These are phyloP conservation scores for Gautieria morchelliformis DNA, from an alignment of 768 basidiomycete species.

Conservation along the genomic window DNA sequence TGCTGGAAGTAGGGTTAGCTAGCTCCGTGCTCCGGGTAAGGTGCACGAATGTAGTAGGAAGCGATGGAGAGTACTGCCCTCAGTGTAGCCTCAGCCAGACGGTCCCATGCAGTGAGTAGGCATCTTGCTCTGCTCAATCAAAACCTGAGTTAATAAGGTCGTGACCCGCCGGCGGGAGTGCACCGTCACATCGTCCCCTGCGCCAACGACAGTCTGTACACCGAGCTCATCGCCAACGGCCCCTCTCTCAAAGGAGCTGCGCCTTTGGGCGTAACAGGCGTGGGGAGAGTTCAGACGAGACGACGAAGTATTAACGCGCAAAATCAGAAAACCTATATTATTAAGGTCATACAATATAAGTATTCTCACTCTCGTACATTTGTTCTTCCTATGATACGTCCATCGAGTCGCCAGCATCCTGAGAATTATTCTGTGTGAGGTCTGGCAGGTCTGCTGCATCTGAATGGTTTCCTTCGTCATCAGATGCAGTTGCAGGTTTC, in stretches of 20 bases:
- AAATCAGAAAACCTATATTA: conserved; percentile 34
- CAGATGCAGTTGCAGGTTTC: neutral
- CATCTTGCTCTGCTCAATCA: too few relatives aligned
- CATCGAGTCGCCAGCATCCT: neutral
- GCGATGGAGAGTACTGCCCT: conserved; percentile 56
- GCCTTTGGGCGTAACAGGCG: conserved; percentile 40
- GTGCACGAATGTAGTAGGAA: conserved; percentile 14
- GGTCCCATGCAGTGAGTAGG: too few relatives aligned
- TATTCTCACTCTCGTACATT: neutral
- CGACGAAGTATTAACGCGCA: conserved; percentile 34
- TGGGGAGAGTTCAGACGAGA: conserved; percentile 50
- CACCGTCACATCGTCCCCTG: conserved; percentile 73
- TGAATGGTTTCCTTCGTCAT: neutral
- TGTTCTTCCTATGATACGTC: neutral
- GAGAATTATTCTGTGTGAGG: neutral
- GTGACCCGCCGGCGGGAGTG: conserved; percentile 41
- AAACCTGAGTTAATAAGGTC: too few relatives aligned
- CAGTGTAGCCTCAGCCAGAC: conserved; percentile 79
- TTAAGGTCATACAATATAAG: neutral
- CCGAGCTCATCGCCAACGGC: conserved; percentile 7
- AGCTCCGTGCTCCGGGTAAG: too few relatives aligned
- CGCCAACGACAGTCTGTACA: conserved; percentile 33
- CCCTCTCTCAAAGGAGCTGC: conserved; percentile 40
- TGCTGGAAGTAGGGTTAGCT: too few relatives aligned
- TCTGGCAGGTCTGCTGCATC: neutral